A percentile compares a stretch with the other conserved stretches of the same genome.
phyloP scores from a whole-genome alignment of 148 eudicot species.

The Silene conica region DNA sequence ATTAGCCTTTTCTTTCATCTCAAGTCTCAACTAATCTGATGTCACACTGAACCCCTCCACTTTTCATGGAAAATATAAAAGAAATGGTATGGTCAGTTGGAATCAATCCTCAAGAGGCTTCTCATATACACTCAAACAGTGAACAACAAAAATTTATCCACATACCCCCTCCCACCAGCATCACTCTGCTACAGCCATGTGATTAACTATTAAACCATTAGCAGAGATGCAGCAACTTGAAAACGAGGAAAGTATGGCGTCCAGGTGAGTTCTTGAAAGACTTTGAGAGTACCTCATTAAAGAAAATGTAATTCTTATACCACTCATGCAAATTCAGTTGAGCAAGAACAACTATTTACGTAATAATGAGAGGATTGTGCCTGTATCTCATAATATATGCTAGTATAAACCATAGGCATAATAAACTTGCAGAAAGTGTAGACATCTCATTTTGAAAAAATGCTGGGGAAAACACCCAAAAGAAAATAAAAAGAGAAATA shows the following conservation, averaged over 20 bases:
- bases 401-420: neutral
- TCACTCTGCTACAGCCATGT: neutral
- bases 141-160: neutral
- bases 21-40: no score
- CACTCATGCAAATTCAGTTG: neutral
- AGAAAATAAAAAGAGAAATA: neutral
- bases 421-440: neutral
- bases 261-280: neutral
- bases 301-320: neutral
- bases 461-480: neutral
- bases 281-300: neutral
- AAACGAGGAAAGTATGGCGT: neutral
- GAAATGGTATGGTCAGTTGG: no score
- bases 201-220: neutral
- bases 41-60: no score
- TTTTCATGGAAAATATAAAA: no score
- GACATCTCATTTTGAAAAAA: neutral
- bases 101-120: no score
- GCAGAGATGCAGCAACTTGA: neutral
- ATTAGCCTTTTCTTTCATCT: no score
- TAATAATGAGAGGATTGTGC: neutral
- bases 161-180: neutral
- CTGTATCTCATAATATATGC: neutral
- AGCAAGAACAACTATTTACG: neutral
- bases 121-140: no score